Percentiles rank a stretch among this genome's conserved stretches.
These are phyloP conservation scores for Coemansia sp. DNA, from an alignment of 192 early-diverging fungal genomes.

Conservation along the genomic window DNA sequence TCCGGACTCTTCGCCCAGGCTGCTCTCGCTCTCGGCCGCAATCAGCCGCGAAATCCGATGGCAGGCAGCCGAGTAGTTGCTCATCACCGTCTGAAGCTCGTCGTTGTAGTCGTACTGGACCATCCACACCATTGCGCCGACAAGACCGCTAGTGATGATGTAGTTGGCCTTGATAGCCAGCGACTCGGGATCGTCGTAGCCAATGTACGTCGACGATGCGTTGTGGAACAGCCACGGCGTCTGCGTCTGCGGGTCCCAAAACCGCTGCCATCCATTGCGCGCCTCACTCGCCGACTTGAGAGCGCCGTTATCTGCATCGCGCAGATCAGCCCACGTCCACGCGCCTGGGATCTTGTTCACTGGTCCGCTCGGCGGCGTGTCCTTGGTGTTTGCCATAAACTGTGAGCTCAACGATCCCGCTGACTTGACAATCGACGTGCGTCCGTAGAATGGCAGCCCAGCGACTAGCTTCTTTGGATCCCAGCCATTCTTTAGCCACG, in stretches of 20 bases:
- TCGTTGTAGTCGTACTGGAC: constrained; percentile 9
- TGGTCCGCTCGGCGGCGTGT: constrained; percentile 34
- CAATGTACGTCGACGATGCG: constrained; percentile 57
- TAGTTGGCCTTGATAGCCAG: constrained; percentile 56
- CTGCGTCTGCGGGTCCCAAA: constrained; percentile 57
- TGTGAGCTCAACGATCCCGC: constrained; percentile 4
- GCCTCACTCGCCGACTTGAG: constrained; percentile 14
- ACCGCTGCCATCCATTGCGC: constrained; percentile 56
- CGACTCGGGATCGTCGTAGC: constrained; percentile 65
- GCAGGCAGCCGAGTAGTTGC: background rate
- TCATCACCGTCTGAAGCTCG: background rate
- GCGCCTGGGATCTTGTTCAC: constrained; percentile 42
- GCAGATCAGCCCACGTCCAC: constrained; percentile 46
- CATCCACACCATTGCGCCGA: constrained; percentile 72
- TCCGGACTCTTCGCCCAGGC: background rate
- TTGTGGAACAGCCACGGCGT: constrained; percentile 74
- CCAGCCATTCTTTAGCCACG: constrained; percentile 57
- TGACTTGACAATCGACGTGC: constrained; percentile 27
- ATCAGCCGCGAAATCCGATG: too few relatives aligned
- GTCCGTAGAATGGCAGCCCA: constrained; percentile 65
- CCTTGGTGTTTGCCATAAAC: constrained; percentile 34
- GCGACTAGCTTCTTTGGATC: constrained; percentile 57
- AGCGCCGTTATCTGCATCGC: constrained; percentile 30
- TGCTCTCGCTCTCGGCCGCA: background rate
- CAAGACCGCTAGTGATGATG: constrained; percentile 50